Base-by-base conservation (phyloP, 139 green algal genomes). In the Chlorella sp. region DNA sequence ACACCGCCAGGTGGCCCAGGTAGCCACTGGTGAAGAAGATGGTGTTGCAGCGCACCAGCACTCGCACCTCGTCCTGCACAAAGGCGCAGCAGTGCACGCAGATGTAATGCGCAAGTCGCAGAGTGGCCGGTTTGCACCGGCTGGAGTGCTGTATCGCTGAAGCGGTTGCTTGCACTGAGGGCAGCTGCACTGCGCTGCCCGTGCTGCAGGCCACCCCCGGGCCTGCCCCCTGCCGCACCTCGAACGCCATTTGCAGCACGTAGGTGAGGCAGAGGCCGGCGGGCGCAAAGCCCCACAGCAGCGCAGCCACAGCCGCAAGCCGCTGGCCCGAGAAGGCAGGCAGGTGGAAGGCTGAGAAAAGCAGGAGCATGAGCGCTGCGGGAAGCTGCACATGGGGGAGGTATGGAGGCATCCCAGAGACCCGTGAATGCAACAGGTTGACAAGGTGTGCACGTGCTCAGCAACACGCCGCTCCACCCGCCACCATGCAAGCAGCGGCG, bases 11-110 rank as follows among this genome's bases (percentile, higher is more conserved):
- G 87, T 94, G 95, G 28, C 93, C 93, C 48, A 95, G 87, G 90
- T 93, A 95, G 32, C 91, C 92, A 1, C 82, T 82, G 43, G 94
- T 83, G 81, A 96, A 95, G 89, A 85, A 93, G 60, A 78, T 38
- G 14, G 86, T 93, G 87, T 94, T 95, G n/a, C 93, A 80, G 22
- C 90, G 69, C 69, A 81, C 69, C 48, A 95, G 60, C 30, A 92
- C 93, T 28, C 87, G 80, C 91, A 96, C 94, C 85, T 96, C 93
- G 56, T 96, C 93, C 91, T 96, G 91, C 34, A 78, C 17, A n/a
- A 41, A 60, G 40, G 11, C 32, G 20, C 11, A 13, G 16, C 4
- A 28, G 68, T 0, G 38, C 1, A 51, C 5, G 34, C 67, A 30
- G 67, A 73, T 40, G 64, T 20, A 6, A 41, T 5, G 7, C 13